phyloP scores from a whole-genome alignment of 2,329 filamentous ascomycete species.

The Fusarium cicatricum region DNA sequence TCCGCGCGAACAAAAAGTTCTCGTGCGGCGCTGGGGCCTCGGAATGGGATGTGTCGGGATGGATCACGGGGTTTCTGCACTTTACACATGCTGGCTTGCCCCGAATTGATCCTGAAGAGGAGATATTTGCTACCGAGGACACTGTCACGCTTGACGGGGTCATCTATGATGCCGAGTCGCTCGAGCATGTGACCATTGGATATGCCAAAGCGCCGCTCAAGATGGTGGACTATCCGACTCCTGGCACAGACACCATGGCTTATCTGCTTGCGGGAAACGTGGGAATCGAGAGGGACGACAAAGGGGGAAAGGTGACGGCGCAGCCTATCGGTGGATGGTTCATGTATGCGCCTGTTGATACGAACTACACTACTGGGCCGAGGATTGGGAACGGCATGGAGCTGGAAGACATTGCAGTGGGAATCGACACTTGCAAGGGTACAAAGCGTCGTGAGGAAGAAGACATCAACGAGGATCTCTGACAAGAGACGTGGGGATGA shows the following conservation, averaged over 20 bases:
- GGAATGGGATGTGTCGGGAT: constrained; percentile 54
- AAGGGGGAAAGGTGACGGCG: constrained; percentile 38
- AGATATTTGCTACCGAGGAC: not conserved
- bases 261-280: constrained; percentile 51
- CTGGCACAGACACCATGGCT: constrained; percentile 41
- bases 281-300: constrained; percentile 44
- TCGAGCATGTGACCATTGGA: constrained; percentile 47
- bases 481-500: not conserved
- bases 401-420: constrained; percentile 25
- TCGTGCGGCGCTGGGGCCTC: constrained; percentile 42
- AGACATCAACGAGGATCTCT: not conserved
- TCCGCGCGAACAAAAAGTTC: constrained; percentile 45
- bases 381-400: constrained; percentile 36
- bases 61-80: constrained; percentile 58
- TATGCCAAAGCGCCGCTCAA: constrained; percentile 52
- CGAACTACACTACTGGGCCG: constrained; percentile 29
- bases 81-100: constrained; percentile 50
- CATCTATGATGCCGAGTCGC: constrained; percentile 40
- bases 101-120: constrained; percentile 24
- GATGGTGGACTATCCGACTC: constrained; percentile 46
- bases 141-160: constrained; percentile 42
- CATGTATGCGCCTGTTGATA: constrained; percentile 49
- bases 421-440: constrained; percentile 5
- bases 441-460: not conserved
- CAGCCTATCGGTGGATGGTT: constrained; percentile 53